phyloP scores from a whole-genome alignment of 2,329 filamentous ascomycete species.

The Trichoderma lentiforme region DNA sequence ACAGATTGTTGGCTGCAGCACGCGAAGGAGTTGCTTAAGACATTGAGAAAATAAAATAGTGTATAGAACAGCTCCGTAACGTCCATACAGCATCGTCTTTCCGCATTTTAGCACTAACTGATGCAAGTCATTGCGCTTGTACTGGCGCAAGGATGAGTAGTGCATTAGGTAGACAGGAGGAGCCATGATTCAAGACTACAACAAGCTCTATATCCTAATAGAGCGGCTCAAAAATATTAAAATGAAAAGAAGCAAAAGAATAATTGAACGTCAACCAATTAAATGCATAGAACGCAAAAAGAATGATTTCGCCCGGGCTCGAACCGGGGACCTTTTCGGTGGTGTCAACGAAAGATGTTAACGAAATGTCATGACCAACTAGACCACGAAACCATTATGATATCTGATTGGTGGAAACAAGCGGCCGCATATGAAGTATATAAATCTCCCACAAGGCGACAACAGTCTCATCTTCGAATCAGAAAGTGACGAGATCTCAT shows the following conservation, averaged over 20 bases:
- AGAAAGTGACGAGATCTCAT: not conserved
- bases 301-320: conserved; percentile 19
- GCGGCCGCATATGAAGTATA: not conserved
- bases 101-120: not conserved
- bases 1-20: not conserved
- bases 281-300: not conserved
- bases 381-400: conserved; percentile 20
- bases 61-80: not conserved
- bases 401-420: conserved; percentile 2
- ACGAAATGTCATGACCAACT: conserved; percentile 21
- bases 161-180: not conserved
- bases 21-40: not conserved
- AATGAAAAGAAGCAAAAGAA: too few species aligned
- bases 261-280: not conserved
- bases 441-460: not conserved
- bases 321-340: conserved; percentile 21
- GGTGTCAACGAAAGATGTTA: conserved; percentile 19
- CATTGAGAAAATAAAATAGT: not conserved
- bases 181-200: not conserved
- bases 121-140: not conserved
- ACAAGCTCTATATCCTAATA: not conserved
- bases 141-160: not conserved
- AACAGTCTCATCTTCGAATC: not conserved
- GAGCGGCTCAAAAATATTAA: too few species aligned
- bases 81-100: not conserved